Evolutionary conservation across 1,284 basidiomycete species (phyloP).

Genomic region (Rhodotorula sp.): DNA sequence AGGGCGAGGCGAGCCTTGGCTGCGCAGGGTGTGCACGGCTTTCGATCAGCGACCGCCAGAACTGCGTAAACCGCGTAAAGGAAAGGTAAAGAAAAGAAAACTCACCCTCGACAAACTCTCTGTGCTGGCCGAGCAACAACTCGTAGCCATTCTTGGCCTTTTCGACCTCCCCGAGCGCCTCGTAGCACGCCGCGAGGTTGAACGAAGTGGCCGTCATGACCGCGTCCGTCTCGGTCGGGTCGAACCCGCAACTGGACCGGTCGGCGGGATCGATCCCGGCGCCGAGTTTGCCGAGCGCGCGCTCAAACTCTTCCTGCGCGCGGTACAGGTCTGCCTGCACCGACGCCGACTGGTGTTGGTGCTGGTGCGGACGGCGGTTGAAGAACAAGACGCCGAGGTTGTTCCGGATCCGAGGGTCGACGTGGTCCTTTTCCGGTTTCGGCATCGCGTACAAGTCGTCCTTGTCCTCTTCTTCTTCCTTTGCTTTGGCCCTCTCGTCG

Average conservation of each 20-base stretch:
- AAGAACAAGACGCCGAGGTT: constrained; percentile 75
- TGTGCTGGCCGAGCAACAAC: constrained; percentile 76
- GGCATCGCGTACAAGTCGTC: constrained; percentile 30
- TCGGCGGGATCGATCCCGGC: constrained; percentile 52
- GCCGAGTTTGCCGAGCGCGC: constrained; percentile 55
- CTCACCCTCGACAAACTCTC: constrained; percentile 89
- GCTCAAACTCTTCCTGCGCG: constrained; percentile 55
- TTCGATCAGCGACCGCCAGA: background rate
- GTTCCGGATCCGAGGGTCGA: constrained; percentile 65
- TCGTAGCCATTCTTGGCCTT: constrained; percentile 77
- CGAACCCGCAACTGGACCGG: background rate
- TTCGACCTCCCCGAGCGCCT: constrained; percentile 68
- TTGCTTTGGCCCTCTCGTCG: constrained; percentile 58
- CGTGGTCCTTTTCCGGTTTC: constrained; percentile 46
- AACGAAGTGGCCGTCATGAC: constrained; percentile 79
- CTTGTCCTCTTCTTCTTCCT: constrained; percentile 55
- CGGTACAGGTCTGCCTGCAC: constrained; percentile 48
- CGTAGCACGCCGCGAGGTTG: constrained; percentile 83
- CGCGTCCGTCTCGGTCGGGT: constrained; percentile 52
- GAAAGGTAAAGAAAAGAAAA: constrained; percentile 27
- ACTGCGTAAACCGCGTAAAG: too few relatives aligned
- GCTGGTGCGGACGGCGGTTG: constrained; percentile 54
- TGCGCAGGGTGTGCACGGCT: constrained; percentile 46
- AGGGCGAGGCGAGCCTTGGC: constrained; percentile 86
- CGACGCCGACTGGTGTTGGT: constrained; percentile 44